These are phyloP conservation scores for Daphne laureola DNA, from an alignment of 441 rosid genomes.

Conservation along the genomic window DNA sequence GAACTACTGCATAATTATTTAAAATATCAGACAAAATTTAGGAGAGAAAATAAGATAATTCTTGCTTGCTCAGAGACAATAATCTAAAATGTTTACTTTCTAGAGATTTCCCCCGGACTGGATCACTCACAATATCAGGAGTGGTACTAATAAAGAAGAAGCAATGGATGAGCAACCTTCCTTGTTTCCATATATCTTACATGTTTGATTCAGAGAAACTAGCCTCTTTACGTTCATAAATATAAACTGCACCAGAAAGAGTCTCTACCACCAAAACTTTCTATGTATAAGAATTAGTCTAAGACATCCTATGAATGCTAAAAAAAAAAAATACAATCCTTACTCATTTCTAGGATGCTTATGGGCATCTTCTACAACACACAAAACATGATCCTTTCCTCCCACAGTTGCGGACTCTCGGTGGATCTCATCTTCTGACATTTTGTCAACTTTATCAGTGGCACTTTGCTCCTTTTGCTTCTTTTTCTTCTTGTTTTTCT, in stretches of 20 bases:
- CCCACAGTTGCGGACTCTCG: conserved; percentile 26
- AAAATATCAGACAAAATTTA: too few relatives aligned
- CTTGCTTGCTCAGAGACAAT: too few relatives aligned
- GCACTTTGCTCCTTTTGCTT: conserved; percentile 42
- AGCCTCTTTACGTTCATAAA: too few relatives aligned
- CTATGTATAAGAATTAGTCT: neutral
- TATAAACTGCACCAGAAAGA: neutral
- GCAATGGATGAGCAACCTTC: too few relatives aligned
- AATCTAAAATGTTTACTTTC: too few relatives aligned
- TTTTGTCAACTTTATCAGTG: conserved; percentile 19
- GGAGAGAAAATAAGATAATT: too few relatives aligned
- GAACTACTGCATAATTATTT: too few relatives aligned
- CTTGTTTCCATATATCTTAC: too few relatives aligned
- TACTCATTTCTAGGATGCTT: conserved; percentile 21
- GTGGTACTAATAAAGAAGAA: too few relatives aligned
- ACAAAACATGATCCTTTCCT: conserved; percentile 18
- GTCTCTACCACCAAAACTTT: neutral
- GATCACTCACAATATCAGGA: too few relatives aligned
- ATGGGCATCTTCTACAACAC: conserved; percentile 16
- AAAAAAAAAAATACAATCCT: conserved; percentile 6
- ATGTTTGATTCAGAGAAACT: too few relatives aligned
- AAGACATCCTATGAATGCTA: neutral
- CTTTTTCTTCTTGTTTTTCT: conserved; percentile 55
- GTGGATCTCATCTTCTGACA: conserved; percentile 20
- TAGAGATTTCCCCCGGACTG: too few relatives aligned